Evolutionary conservation across 768 basidiomycete species (phyloP).

Genomic region (Russula lepida): DNA sequence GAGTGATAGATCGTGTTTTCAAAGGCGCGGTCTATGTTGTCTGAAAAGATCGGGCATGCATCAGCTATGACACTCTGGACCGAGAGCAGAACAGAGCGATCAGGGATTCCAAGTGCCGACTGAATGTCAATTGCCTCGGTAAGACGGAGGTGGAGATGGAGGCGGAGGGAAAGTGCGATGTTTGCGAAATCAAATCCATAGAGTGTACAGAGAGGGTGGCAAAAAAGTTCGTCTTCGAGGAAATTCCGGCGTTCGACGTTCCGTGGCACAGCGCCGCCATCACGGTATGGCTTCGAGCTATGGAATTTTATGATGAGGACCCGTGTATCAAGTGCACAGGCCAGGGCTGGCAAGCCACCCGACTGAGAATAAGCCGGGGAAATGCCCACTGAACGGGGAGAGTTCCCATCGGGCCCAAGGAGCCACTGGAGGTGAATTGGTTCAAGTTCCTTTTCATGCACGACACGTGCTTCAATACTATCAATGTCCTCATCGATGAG

Average conservation of each 20-base stretch:
- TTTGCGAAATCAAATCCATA: constrained; percentile 49
- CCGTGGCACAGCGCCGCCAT: constrained; percentile 4
- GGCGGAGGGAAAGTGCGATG: constrained; percentile 41
- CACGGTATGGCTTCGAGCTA: not conserved
- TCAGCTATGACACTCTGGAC: constrained; percentile 30
- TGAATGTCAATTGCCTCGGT: constrained; percentile 51
- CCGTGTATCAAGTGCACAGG: constrained; percentile 33
- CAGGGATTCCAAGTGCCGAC: constrained; percentile 33
- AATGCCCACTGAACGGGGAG: constrained; percentile 35
- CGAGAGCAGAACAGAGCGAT: constrained; percentile 35
- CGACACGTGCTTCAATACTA: constrained; percentile 19
- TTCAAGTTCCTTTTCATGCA: constrained; percentile 23
- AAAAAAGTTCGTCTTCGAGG: constrained; percentile 38
- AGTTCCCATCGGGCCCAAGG: constrained; percentile 14
- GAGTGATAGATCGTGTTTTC: constrained; percentile 14
- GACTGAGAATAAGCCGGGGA: constrained; percentile 40
- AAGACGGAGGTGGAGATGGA: constrained; percentile 36
- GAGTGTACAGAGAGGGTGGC: constrained; percentile 36
- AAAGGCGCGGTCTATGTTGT: constrained; percentile 24
- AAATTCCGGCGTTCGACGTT: constrained; percentile 22
- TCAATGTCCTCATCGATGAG: constrained; percentile 25
- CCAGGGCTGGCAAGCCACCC: constrained; percentile 39
- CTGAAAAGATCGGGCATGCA: constrained; percentile 11
- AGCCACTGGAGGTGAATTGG: constrained; percentile 18
- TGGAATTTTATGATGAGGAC: constrained; percentile 23